These are phyloP conservation scores for Asterophora lycoperdoides DNA, from an alignment of 768 basidiomycete species.

Conservation along the genomic window DNA sequence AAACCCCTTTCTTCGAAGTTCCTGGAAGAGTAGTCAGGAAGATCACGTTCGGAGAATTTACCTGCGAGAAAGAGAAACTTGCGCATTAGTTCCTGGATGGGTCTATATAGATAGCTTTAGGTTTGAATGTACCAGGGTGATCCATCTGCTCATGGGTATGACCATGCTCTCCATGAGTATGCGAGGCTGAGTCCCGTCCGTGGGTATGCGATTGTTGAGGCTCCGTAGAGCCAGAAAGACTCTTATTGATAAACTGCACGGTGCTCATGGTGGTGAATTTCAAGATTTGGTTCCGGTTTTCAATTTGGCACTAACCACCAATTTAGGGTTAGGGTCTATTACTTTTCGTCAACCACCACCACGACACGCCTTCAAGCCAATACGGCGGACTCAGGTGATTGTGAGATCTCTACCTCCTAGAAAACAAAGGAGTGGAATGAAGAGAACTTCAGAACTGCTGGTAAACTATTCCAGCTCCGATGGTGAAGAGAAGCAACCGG, in stretches of 20 bases:
- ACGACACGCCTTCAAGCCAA: too few relatives aligned
- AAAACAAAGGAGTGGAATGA: conserved; percentile 25
- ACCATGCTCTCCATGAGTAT: conserved; percentile 78
- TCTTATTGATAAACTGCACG: conserved; percentile 73
- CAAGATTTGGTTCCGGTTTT: not conserved
- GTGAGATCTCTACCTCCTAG: too few relatives aligned
- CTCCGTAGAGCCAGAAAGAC: conserved; percentile 35
- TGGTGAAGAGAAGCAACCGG: conserved; percentile 29
- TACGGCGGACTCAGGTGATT: too few relatives aligned
- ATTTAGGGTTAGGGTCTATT: not conserved
- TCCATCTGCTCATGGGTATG: conserved; percentile 95
- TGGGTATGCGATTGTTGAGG: conserved; percentile 47
- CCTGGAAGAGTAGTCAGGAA: conserved; percentile 80
- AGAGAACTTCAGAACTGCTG: conserved; percentile 30
- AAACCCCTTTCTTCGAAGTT: conserved; percentile 94
- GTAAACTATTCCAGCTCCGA: conserved; percentile 52
- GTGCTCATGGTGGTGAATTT: conserved; percentile 40
- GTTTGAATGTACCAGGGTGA: conserved; percentile 59
- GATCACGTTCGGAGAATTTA: conserved; percentile 86
- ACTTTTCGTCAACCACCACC: too few relatives aligned
- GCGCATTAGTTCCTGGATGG: not conserved
- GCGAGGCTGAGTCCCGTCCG: conserved; percentile 40
- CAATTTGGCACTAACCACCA: not conserved
- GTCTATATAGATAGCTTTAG: not conserved
- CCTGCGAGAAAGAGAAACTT: conserved; percentile 42